A percentile compares a stretch with the other conserved stretches of the same genome.
Conservation (phyloP, 306 rosid species). For the Vicia villosa region DNA sequence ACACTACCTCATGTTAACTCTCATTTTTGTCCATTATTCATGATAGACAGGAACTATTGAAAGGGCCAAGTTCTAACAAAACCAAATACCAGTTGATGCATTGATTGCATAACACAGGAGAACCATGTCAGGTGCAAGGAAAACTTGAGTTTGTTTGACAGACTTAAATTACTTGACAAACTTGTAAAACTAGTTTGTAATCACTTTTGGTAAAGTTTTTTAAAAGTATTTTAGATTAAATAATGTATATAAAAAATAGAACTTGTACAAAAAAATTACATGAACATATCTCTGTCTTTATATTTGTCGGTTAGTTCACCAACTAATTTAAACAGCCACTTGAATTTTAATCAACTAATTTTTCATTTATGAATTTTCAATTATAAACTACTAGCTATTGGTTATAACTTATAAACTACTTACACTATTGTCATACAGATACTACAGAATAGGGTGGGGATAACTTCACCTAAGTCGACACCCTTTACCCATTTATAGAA, state of each 20-base stretch:
- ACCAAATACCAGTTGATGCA: not conserved
- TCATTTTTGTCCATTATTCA: no score
- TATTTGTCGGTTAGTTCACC: not conserved
- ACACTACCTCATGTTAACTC: no score
- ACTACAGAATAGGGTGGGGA: not conserved
- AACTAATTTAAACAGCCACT: not conserved
- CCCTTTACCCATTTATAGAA: not conserved
- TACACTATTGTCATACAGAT: not conserved
- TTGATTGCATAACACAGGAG: not conserved
- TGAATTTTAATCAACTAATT: not conserved
- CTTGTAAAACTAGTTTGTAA: not conserved
- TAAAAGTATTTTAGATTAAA: not conserved
- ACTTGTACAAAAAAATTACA: not conserved
- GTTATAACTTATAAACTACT: not conserved
- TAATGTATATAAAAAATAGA: not conserved
- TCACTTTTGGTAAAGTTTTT: not conserved
- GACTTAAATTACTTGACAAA: not conserved
- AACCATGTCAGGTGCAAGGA: not conserved
- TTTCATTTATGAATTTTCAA: not conserved
- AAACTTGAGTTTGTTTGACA: conserved; percentile 3
- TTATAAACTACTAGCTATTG: not conserved
- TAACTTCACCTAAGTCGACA: not conserved
- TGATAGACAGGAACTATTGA: not conserved
- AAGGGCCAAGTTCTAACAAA: not conserved
- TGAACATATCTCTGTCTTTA: not conserved